phyloP scores from a whole-genome alignment of 2,329 filamentous ascomycete genomes.

The Plectosphaerella cucumerina region DNA sequence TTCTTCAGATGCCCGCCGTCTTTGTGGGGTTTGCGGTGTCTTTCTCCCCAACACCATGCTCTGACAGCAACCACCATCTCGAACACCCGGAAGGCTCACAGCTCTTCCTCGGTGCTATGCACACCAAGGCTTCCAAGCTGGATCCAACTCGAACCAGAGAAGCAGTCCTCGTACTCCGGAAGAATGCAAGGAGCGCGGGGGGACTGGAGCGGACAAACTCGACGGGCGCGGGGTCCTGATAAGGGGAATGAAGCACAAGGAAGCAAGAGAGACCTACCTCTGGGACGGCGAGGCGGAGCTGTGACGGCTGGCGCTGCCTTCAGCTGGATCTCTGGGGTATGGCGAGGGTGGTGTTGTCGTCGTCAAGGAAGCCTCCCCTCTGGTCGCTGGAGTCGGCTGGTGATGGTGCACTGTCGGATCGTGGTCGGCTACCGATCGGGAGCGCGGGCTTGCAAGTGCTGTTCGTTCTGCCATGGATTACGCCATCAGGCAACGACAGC shows the following conservation, averaged over 20 bases:
- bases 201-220: background rate
- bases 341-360: background rate
- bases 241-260: background rate
- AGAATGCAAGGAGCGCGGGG: too few species aligned
- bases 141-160: too few species aligned
- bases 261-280: conserved; percentile 9
- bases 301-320: background rate
- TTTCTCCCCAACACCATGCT: too few species aligned
- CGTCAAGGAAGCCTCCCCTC: background rate
- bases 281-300: conserved; percentile 11
- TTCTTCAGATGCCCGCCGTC: too few species aligned
- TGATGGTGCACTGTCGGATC: conserved; percentile 46
- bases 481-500: conserved; percentile 51
- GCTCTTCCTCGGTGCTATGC: too few species aligned
- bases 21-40: too few species aligned
- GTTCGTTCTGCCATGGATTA: conserved; percentile 67
- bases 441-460: conserved; percentile 40
- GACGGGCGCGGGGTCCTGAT: conserved; percentile 7
- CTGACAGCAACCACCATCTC: too few species aligned
- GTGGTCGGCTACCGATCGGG: conserved; percentile 52
- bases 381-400: conserved; percentile 20
- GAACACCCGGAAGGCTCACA: too few species aligned
- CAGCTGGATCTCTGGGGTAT: background rate
- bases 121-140: too few species aligned
- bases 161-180: background rate